phyloP scores from a whole-genome alignment of 2,329 filamentous ascomycete species.

The Xylariaceae sp. region DNA sequence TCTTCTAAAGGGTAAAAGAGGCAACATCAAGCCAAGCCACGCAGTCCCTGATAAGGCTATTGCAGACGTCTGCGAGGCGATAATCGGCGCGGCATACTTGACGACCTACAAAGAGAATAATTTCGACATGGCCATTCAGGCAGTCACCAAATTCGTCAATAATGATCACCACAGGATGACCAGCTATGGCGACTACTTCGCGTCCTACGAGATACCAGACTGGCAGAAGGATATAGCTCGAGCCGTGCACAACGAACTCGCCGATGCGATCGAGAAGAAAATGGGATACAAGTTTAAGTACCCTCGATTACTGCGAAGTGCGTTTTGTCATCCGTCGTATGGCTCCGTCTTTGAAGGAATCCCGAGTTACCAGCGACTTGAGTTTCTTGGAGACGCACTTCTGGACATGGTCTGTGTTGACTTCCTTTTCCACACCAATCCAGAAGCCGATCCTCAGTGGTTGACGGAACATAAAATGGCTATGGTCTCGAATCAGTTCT shows the following conservation, averaged over 20 bases:
- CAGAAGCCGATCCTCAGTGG: constrained; percentile 85
- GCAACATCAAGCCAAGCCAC: constrained; percentile 51
- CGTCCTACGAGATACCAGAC: constrained; percentile 59
- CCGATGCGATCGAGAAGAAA: constrained; percentile 54
- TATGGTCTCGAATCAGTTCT: constrained; percentile 97
- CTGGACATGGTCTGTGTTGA: constrained; percentile 59
- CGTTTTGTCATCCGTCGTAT: constrained; percentile 84
- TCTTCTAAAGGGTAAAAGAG: constrained; percentile 67
- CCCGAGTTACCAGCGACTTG: constrained; percentile 83
- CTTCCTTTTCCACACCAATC: constrained; percentile 71
- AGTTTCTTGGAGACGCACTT: constrained; percentile 86
- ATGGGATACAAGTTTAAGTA: constrained; percentile 62
- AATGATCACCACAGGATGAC: constrained; percentile 64
- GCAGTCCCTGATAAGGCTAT: constrained; percentile 79
- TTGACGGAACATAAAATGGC: constrained; percentile 98
- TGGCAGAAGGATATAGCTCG: constrained; percentile 63
- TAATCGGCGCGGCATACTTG: constrained; percentile 80
- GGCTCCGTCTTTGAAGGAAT: constrained; percentile 69
- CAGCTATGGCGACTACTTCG: constrained; percentile 67
- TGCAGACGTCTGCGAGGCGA: constrained; percentile 88
- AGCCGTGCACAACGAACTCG: constrained; percentile 64
- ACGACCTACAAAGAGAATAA: constrained; percentile 37
- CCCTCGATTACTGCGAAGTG: constrained; percentile 72
- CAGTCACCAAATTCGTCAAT: constrained; percentile 65
- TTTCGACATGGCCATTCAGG: constrained; percentile 55